Base-by-base conservation (phyloP, 2,329 filamentous ascomycete species). In the Tolypocladium pustulatum region DNA sequence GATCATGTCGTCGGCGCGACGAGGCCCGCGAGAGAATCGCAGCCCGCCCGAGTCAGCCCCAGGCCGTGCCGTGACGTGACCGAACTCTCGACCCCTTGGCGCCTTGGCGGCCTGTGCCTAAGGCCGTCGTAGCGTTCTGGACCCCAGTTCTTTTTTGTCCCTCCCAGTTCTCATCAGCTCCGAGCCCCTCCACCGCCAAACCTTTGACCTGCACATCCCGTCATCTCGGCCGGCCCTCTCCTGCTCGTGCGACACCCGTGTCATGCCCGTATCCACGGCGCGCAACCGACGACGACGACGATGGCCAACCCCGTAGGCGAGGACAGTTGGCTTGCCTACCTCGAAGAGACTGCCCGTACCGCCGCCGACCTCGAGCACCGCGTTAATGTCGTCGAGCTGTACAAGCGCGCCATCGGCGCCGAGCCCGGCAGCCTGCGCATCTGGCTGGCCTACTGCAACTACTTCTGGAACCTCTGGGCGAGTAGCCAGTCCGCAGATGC, bases 371-470 rank as follows among this genome's bases (percentile, higher is more conserved):
- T 89, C 58, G 87, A 91, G 61, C 81, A 84, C 65, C 84, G 87
- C 64, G 81, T 90, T 68, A 79, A 81, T 61, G 78, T 90, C 54
- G 80, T 91, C 67, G 89, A 93, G 70, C 74, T 88, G 52, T 91
- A 85, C 73, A 85, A 87, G 65, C 81, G 81, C 64, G 89, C 89
- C 59, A 82, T 87, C 27, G 74, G 76, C 59, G 86, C 89, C 57
- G 89, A 93, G 72, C 87, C 88, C 13, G 85, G 81, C 64, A 92
- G 89, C 66, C 77, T 88, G 60, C 84, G 82, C 62, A 76, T 93
- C 46, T 94, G 90, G 90, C 80, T 86, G 60, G 81, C 85, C 34
- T 93, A 92, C 68, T 90, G 87, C 71, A 85, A 91, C 66, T 93
- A 87, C 73, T 85, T 92, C 62, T 86, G 87, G 79, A 81, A 82